These are phyloP conservation scores for Cruciata laevipes DNA, from an alignment of 257 asterid genomes.

Conservation along the genomic window DNA sequence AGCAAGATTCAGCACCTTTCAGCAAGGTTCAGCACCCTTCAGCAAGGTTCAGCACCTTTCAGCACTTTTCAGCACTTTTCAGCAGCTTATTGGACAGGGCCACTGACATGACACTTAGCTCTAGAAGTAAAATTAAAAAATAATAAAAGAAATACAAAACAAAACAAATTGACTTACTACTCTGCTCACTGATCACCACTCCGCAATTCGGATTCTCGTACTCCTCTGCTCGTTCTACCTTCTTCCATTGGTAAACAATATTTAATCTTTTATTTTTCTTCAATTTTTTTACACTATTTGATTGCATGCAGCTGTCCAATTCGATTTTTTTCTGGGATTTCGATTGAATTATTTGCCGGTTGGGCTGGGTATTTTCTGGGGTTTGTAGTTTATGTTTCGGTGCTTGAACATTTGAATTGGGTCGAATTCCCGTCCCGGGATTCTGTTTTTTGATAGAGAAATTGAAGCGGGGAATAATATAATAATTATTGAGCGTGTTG, in stretches of 20 bases:
- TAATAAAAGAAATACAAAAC: too few species aligned
- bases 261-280: background rate
- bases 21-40: too few species aligned
- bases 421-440: background rate
- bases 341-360: conserved; percentile 1
- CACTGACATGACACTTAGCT: background rate
- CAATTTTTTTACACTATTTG: background rate
- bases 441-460: background rate
- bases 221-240: background rate
- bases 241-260: background rate
- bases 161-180: background rate
- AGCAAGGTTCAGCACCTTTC: too few species aligned
- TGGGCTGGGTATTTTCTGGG: background rate
- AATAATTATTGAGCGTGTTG: background rate
- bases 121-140: background rate
- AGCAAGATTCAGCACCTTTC: too few species aligned
- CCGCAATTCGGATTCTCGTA: background rate
- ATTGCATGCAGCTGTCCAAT: conserved; percentile 7
- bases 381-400: background rate
- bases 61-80: too few species aligned
- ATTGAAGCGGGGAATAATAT: background rate
- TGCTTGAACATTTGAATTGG: background rate
- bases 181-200: background rate
- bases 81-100: too few species aligned
- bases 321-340: background rate